Evolutionary conservation across 495 filamentous ascomycete genomes (phyloP), one percentile per base, ranked within the genome.

Genomic region (Penicillium flavigenum): DNA sequence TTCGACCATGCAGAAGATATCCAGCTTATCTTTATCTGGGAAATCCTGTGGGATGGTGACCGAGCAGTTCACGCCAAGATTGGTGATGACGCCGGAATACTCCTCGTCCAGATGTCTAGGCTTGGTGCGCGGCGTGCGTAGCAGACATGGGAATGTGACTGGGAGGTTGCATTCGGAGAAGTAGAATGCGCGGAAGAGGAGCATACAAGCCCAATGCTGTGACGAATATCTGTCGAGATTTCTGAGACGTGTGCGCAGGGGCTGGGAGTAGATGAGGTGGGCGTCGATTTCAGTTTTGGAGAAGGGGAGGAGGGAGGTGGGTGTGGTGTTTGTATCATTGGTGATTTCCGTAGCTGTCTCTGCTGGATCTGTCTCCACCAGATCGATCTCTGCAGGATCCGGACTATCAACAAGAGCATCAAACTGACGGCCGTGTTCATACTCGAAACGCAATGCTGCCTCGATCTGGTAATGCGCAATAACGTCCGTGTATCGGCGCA

Each of bases 381-480:
- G 32, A 20, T 46, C 39, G 20, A 14, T 20, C 32, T 55, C 52
- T 11, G 45, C 12, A 12, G 44, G 12, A 2, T 61, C 53, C 1
- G 61, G 61, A 12, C 53, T 49, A 47, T 69, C 66, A 2, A 22
- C 20, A 2, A 42, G 17, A 24, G 75, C 80, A 38, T 82, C 65
- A 36, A 90, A 78, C 22, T 71, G 77, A 5, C 72, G 62, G 12
- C 83, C 83, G 7, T 76, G 76, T 32, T 75, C 71, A 19, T 79
- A 72, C 73, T 94, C 91, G 66, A 88, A 82, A 8, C 85, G 79
- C 39, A 98, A 67, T 0, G 87, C 88, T 0, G 90, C 86, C 70
- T 95, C 87, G 60, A 98, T 91, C 63, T 98, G 93, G 81, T 91
- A 97, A 69, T 96, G 92, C 1, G 83, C 78, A n/a, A 97, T 74